Percentiles rank a stretch among this genome's conserved stretches.
Evolutionary conservation across 148 eudicot species (phyloP).

Genomic region (Rhododendron griersonianum): DNA sequence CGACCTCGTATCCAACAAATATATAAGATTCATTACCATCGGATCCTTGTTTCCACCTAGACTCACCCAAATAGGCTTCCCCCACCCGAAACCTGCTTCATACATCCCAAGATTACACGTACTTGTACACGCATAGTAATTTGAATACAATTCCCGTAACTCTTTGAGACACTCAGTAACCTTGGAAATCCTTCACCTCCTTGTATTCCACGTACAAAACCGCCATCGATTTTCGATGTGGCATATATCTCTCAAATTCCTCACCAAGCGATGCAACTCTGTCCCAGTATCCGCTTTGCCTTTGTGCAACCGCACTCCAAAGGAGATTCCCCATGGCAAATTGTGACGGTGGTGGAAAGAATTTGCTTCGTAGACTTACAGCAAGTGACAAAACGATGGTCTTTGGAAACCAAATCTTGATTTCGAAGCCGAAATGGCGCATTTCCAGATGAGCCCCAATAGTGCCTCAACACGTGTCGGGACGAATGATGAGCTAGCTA

Average conservation of each 20-base stretch:
- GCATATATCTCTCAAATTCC: neutral
- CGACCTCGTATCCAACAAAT: slow-evolving; percentile 18
- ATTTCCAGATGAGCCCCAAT: slow-evolving; percentile 23
- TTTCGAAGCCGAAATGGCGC: slow-evolving; percentile 12
- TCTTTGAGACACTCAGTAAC: slow-evolving; percentile 5
- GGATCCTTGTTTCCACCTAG: no score
- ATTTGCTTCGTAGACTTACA: neutral
- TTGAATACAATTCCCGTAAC: neutral
- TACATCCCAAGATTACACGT: slow-evolving; percentile 6
- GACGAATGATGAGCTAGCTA: slow-evolving; percentile 4
- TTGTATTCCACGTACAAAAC: slow-evolving; percentile 6
- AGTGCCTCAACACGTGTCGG: slow-evolving; percentile 4
- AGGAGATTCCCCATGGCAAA: neutral
- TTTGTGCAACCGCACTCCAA: neutral
- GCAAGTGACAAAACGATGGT: neutral
- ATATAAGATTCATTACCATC: no score
- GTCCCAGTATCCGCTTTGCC: neutral
- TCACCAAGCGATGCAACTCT: neutral
- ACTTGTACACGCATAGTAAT: neutral
- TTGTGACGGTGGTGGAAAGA: neutral
- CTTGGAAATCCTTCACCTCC: slow-evolving; percentile 12
- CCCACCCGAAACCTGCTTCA: no score
- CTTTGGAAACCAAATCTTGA: neutral
- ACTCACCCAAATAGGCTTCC: no score
- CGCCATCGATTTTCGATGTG: neutral